phyloP scores from a whole-genome alignment of 352 stramenopile genomes.

The Achlya hypogyna region DNA sequence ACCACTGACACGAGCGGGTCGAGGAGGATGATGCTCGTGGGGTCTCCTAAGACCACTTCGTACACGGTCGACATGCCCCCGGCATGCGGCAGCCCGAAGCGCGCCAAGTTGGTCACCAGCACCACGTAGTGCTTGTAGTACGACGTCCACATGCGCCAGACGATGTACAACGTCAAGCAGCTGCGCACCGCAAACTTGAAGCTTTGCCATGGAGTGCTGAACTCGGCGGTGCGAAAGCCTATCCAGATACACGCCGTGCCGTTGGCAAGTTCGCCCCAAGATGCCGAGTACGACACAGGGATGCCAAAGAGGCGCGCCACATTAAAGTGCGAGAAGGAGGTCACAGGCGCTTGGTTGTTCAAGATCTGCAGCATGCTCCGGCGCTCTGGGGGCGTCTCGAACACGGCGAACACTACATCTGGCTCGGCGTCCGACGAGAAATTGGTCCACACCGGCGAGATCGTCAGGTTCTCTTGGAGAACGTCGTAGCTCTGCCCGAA shows the following conservation, averaged over 20 bases:
- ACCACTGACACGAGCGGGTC: neutral
- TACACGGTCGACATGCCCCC: neutral
- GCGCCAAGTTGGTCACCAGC: neutral
- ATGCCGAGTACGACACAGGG: neutral
- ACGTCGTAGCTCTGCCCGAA: neutral
- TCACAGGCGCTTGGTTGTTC: neutral
- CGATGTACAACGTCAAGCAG: neutral
- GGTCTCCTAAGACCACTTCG: conserved; percentile 4
- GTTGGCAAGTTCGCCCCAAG: neutral
- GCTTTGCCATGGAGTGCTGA: neutral
- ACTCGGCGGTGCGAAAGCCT: neutral
- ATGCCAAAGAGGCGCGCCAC: neutral
- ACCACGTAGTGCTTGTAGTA: neutral
- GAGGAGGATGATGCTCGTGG: neutral
- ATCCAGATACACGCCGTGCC: neutral
- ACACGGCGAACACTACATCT: neutral
- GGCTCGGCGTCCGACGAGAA: neutral
- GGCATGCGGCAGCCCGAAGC: neutral
- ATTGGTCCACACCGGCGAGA: neutral
- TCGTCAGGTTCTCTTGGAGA: neutral
- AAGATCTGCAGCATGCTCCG: neutral
- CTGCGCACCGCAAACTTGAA: neutral
- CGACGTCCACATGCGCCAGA: neutral
- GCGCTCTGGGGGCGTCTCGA: neutral
- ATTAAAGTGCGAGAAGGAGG: neutral